Percentiles rank a stretch among this genome's conserved stretches.
Conservation (phyloP, 1,284 basidiomycete genomes). For the Sporisorium reilianum region DNA sequence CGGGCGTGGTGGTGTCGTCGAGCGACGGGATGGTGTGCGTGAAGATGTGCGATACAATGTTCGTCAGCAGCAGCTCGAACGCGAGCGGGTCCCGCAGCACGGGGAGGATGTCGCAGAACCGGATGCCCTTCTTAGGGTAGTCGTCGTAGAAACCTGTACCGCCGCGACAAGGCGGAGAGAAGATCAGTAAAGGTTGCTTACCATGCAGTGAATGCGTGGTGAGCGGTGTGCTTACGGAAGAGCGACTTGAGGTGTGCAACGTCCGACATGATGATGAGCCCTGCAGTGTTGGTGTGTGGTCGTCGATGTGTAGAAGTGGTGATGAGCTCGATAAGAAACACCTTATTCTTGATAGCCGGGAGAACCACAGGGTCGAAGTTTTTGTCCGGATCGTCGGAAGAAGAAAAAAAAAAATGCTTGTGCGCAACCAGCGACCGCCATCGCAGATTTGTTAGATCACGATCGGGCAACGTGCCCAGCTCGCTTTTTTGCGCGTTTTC, state of each 20-base stretch:
- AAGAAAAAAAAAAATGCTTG: neutral
- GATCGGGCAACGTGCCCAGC: neutral
- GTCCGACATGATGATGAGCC: slow-evolving; percentile 50
- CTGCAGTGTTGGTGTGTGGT: neutral
- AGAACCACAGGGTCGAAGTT: neutral
- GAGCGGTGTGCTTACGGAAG: slow-evolving; percentile 41
- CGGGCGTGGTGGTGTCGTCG: slow-evolving; percentile 57
- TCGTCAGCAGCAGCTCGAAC: slow-evolving; percentile 81
- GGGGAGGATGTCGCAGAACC: slow-evolving; percentile 69
- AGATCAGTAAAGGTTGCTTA: neutral
- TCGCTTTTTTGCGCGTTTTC: too few relatives aligned
- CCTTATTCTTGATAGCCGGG: too few relatives aligned
- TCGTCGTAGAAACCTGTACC: slow-evolving; percentile 62
- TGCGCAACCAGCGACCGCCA: neutral
- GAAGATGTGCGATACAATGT: slow-evolving; percentile 87
- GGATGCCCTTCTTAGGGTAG: slow-evolving; percentile 67
- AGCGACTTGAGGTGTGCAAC: slow-evolving; percentile 60
- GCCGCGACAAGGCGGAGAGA: neutral
- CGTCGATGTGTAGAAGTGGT: neutral
- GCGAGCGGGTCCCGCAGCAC: slow-evolving; percentile 67
- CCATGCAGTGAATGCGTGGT: neutral
- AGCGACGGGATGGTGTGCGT: slow-evolving; percentile 77
- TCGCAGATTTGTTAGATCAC: neutral
- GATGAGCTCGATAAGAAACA: neutral
- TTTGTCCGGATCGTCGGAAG: neutral